phyloP scores from a whole-genome alignment of 495 filamentous ascomycete genomes.

The Penicillium malachiteum region DNA sequence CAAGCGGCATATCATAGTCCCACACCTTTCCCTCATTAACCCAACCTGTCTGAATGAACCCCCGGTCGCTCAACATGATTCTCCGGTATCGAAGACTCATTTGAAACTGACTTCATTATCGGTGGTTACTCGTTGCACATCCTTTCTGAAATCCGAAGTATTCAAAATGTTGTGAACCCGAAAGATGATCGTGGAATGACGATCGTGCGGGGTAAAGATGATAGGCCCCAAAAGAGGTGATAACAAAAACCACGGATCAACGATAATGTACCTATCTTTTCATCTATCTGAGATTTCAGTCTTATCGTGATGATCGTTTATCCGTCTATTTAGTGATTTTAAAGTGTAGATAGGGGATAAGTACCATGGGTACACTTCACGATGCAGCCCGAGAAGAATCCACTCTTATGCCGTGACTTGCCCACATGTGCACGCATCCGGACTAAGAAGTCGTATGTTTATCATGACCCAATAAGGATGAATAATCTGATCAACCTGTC shows the following conservation, averaged over 20 bases:
- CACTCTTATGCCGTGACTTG: not conserved
- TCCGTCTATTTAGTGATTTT: not conserved
- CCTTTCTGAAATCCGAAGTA: not conserved
- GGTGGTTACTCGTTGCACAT: slow-evolving; percentile 6
- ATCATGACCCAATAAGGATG: not conserved
- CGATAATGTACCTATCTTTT: not conserved
- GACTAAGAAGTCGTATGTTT: not conserved
- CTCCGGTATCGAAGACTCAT: not conserved
- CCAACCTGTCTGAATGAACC: not conserved
- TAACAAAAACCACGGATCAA: slow-evolving; percentile 3
- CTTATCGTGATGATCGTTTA: too few relatives aligned
- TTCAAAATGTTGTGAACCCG: not conserved
- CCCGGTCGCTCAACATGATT: too few relatives aligned
- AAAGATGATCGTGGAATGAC: slow-evolving; percentile 15
- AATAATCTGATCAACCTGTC: not conserved
- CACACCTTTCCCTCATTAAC: not conserved
- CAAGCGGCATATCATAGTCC: not conserved
- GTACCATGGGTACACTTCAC: not conserved
- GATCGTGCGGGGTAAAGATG: slow-evolving; percentile 27
- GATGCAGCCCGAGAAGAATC: not conserved
- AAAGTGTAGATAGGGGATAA: not conserved
- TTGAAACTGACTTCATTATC: slow-evolving; percentile 14
- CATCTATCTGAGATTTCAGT: not conserved
- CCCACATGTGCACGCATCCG: too few relatives aligned
- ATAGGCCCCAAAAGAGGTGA: slow-evolving; percentile 10